Evolutionary conservation across 768 basidiomycete species (phyloP).

Genomic region (Termitomyces sp.): DNA sequence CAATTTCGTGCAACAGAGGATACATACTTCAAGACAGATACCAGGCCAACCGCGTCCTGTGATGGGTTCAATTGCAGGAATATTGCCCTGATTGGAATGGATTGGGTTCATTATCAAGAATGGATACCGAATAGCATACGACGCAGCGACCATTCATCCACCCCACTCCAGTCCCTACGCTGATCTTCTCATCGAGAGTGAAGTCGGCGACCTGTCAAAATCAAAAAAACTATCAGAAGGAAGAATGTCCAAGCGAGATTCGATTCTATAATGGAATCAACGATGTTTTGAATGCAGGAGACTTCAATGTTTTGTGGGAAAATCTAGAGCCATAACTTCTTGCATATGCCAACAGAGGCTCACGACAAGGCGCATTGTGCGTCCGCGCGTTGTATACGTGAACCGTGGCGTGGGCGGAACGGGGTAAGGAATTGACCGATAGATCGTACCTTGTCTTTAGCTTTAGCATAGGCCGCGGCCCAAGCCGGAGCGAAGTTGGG

Average conservation of each 20-base stretch:
- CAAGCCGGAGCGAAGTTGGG: slow-evolving; percentile 53
- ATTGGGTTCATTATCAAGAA: not conserved
- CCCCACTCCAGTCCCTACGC: slow-evolving; percentile 62
- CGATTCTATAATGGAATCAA: not conserved
- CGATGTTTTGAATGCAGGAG: not conserved
- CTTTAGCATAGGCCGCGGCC: slow-evolving; percentile 54
- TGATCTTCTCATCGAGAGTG: slow-evolving; percentile 61
- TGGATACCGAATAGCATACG: slow-evolving; percentile 26
- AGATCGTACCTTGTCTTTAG: slow-evolving; percentile 43
- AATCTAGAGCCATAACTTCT: not conserved
- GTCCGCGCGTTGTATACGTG: not conserved
- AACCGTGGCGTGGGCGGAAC: not conserved
- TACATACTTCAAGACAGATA: slow-evolving; percentile 60
- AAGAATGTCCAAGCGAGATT: not conserved
- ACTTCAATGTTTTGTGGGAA: not conserved
- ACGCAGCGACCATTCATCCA: slow-evolving; percentile 65
- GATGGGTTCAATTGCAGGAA: slow-evolving; percentile 38
- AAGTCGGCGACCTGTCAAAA: slow-evolving; percentile 37
- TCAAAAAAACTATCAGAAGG: slow-evolving; percentile 2
- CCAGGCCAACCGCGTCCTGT: slow-evolving; percentile 54
- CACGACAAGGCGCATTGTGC: not conserved
- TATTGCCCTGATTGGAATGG: slow-evolving; percentile 42
- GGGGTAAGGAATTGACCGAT: not conserved
- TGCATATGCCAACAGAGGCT: not conserved
- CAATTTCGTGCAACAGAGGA: not conserved